Evolutionary conservation across 441 rosid species (phyloP), one percentile per base, ranked within the genome.

Genomic region (Erysimum cheiri): DNA sequence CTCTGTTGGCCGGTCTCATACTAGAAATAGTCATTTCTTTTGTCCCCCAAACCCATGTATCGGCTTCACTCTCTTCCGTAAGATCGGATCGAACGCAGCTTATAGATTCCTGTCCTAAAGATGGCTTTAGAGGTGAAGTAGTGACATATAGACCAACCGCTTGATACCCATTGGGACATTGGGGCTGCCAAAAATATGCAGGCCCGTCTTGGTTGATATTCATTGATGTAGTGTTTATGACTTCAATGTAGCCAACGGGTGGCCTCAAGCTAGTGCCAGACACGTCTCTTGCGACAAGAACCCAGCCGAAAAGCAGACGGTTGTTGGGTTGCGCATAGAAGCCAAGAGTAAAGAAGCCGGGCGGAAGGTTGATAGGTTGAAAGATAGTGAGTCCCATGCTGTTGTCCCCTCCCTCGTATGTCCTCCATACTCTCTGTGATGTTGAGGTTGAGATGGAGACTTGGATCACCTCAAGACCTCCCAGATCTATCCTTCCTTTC

Each of bases 11-110:
- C 5, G 98, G 96, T 65, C 80, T 83, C 40, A 77, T 15, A 22
- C 77, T 72, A 73, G 47, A 85, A 11, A 84, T 8, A 22, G 73
- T 73, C 39, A 89, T 57, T 3, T 69, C 85, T 37, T 70, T 49
- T 2, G 64, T 71, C 19, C 91, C 88, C 98, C 96, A 93, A 0
- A 85, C 80, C 91, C 82, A 84, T 1, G 71, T 9, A 32, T 87
- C 86, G 0, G 46, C 65, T 77, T 89, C 85, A 6, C 72, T 80
- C 29, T 80, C 77, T 15, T 89, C 96, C 0, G 96, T 85, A 11
- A 89, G 79, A 68, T 87, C 93, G 1, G 91, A 81, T 11, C 88
- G 75, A 10, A 93, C 92, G 29, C 98, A 93, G n/a, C 85, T 79
- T 57, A 83, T 53, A 54, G 85, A 84, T 3, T 87, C 85, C 77